phyloP scores from a whole-genome alignment of 2,329 filamentous ascomycete species.

The Fusarium sp. region DNA sequence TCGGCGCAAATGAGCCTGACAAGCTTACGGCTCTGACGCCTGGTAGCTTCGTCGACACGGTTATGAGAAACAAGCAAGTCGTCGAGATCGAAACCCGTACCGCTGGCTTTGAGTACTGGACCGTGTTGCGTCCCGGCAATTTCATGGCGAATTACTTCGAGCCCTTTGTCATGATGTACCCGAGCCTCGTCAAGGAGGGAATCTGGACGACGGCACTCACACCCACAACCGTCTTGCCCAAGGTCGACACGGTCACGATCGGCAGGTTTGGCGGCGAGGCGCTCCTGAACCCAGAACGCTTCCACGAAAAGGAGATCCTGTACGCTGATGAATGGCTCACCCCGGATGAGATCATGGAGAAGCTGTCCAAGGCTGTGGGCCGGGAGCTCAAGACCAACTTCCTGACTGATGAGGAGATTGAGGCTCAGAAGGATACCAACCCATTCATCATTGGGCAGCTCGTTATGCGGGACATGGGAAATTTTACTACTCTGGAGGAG shows the following conservation, averaged over 20 bases:
- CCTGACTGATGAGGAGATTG: slow-evolving; percentile 53
- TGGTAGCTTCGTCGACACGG: slow-evolving; percentile 39
- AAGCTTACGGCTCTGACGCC: slow-evolving; percentile 42
- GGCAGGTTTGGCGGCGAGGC: slow-evolving; percentile 55
- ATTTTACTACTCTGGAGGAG: slow-evolving; percentile 49
- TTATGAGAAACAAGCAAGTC: slow-evolving; percentile 51
- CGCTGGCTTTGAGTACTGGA: slow-evolving; percentile 54
- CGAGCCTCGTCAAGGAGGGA: slow-evolving; percentile 50
- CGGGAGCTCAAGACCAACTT: slow-evolving; percentile 50
- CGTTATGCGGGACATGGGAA: slow-evolving; percentile 46
- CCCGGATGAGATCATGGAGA: slow-evolving; percentile 48
- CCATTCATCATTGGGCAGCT: slow-evolving; percentile 52
- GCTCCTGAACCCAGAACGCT: slow-evolving; percentile 52
- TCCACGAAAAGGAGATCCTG: slow-evolving; percentile 51
- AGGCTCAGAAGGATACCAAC: slow-evolving; percentile 47
- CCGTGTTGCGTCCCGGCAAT: slow-evolving; percentile 58
- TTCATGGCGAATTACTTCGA: slow-evolving; percentile 61
- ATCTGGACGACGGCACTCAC: slow-evolving; percentile 50
- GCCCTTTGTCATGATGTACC: slow-evolving; percentile 53
- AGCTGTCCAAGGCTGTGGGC: slow-evolving; percentile 48
- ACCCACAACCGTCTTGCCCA: slow-evolving; percentile 49
- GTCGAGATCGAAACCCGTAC: slow-evolving; percentile 52
- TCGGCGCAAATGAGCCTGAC: slow-evolving; percentile 46
- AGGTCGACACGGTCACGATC: slow-evolving; percentile 58
- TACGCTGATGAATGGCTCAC: slow-evolving; percentile 53